Conservation (phyloP, 139 green algal species). For the Micractinium sp. region DNA sequence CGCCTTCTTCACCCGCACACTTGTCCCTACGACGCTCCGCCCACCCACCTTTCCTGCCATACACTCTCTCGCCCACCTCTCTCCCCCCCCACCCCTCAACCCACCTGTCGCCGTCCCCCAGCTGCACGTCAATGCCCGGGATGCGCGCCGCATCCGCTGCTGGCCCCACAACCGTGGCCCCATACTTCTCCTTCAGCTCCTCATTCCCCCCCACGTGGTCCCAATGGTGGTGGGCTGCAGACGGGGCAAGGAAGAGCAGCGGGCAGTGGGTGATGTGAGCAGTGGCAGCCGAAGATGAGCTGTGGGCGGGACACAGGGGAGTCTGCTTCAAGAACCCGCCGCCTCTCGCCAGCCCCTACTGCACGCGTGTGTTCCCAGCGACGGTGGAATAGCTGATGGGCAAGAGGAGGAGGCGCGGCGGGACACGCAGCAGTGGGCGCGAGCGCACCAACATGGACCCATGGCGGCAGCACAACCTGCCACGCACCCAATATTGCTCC, state of each 20-base stretch:
- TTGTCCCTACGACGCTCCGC: no score
- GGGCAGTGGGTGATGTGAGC: no score
- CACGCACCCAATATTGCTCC: no score
- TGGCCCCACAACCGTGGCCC: constrained; percentile 65
- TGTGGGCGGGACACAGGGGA: background rate
- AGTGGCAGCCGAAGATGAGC: background rate
- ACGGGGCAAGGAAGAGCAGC: background rate
- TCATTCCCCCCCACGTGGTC: constrained; percentile 52
- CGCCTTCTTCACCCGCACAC: no score
- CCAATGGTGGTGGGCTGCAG: constrained; percentile 63
- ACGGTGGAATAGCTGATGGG: no score
- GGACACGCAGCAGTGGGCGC: no score
- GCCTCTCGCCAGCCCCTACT: no score
- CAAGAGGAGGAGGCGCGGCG: no score
- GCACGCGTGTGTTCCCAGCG: no score
- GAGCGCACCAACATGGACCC: no score
- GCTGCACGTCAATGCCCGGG: constrained; percentile 81
- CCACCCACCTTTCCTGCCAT: background rate
- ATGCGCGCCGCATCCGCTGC: constrained; percentile 75
- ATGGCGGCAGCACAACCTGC: no score
- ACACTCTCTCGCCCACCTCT: background rate
- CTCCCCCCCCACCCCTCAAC: background rate
- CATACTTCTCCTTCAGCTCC: constrained; percentile 52
- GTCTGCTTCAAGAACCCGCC: no score
- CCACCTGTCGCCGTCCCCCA: constrained; percentile 68